phyloP scores from a whole-genome alignment of 495 filamentous ascomycete species.

The Penicillium tannophilum region DNA sequence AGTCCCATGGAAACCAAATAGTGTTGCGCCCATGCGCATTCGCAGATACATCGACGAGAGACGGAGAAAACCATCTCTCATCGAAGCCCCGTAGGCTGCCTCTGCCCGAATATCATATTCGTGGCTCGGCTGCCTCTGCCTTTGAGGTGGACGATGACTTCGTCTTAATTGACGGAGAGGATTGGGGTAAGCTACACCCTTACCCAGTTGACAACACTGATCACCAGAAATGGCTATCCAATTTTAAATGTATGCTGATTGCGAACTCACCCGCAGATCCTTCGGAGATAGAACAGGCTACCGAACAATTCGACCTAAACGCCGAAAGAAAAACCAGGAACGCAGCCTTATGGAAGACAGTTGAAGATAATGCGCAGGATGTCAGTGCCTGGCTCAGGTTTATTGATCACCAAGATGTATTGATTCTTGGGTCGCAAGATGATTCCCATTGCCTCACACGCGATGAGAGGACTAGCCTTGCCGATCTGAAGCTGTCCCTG shows the following conservation, averaged over 20 bases:
- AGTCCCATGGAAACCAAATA: conserved; percentile 47
- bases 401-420: conserved; percentile 70
- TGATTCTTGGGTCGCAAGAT: conserved; percentile 49
- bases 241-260: neutral
- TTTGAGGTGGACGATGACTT: neutral
- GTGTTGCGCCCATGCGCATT: conserved; percentile 35
- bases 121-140: neutral
- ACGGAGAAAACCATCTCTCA: neutral
- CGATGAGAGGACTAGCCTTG: conserved; percentile 66
- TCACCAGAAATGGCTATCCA: neutral
- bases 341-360: conserved; percentile 57
- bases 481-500: conserved; percentile 79
- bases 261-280: neutral
- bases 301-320: conserved; percentile 31
- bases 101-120: neutral
- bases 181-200: neutral
- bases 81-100: neutral
- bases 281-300: conserved; percentile 17
- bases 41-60: neutral
- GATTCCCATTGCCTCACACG: conserved; percentile 48
- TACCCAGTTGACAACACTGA: neutral
- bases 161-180: neutral
- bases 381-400: conserved; percentile 73
- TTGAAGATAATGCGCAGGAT: conserved; percentile 66
- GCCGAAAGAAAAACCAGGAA: conserved; percentile 51